These are phyloP conservation scores for Claviceps fusiformis DNA, from an alignment of 2,329 filamentous ascomycete genomes.

Conservation along the genomic window DNA sequence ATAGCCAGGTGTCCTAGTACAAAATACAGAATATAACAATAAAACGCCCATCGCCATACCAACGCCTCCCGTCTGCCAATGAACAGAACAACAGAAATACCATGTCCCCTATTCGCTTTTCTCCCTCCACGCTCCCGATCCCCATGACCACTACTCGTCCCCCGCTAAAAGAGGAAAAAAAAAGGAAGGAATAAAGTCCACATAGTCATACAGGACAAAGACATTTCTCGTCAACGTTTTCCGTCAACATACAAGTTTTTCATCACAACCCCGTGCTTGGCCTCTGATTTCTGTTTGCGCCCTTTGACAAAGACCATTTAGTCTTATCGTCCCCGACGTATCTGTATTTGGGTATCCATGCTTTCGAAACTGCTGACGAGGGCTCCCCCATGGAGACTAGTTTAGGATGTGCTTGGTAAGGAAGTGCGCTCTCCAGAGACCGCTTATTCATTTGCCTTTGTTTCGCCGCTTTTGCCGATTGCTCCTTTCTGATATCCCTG, in stretches of 20 bases:
- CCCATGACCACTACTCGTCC: too few species aligned
- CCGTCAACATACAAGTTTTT: not conserved
- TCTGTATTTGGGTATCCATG: conserved; percentile 13
- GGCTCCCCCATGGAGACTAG: conserved; percentile 22
- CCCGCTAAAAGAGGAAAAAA: not conserved
- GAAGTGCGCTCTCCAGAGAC: conserved; percentile 18
- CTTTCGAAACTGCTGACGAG: conserved; percentile 22
- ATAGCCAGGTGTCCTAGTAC: too few species aligned
- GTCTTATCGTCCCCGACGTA: conserved; percentile 12
- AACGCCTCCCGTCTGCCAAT: not conserved
- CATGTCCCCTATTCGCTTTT: not conserved
- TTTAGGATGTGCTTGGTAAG: conserved; percentile 22
- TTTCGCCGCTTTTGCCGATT: conserved; percentile 11
- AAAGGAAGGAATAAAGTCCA: not conserved
- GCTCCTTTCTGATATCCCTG: conserved; percentile 37
- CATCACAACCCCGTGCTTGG: conserved; percentile 14
- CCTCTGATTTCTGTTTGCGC: conserved; percentile 11
- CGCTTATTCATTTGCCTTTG: conserved; percentile 13
- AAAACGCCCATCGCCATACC: not conserved
- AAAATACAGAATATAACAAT: too few species aligned
- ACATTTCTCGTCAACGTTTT: not conserved
- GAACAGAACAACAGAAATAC: not conserved
- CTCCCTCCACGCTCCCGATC: not conserved
- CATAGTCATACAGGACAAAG: too few species aligned
- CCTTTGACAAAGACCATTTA: conserved; percentile 14